Percentiles rank a stretch among this genome's conserved stretches.
Conservation (phyloP, 2,329 filamentous ascomycete genomes). For the Alternaria sp. region DNA sequence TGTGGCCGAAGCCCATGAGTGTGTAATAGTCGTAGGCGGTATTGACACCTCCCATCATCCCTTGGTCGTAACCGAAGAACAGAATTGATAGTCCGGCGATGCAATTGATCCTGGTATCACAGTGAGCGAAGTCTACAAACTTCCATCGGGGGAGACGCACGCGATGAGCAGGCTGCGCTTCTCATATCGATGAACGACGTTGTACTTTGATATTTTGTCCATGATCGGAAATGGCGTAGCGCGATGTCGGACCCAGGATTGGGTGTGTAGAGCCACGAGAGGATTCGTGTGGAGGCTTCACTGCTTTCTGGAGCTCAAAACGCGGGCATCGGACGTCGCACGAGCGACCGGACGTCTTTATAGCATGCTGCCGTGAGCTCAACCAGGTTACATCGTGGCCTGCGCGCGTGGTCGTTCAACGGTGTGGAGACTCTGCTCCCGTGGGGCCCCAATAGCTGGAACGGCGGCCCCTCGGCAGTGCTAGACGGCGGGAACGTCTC, state of each 20-base stretch:
- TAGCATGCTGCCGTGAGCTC: background rate
- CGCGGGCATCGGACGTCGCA: background rate
- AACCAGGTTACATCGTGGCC: slow-evolving; percentile 1
- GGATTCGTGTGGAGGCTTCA: background rate
- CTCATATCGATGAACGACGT: slow-evolving; percentile 37
- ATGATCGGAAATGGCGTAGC: slow-evolving; percentile 14
- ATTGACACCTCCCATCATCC: slow-evolving; percentile 48
- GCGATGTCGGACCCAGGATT: background rate
- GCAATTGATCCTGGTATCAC: slow-evolving; percentile 33
- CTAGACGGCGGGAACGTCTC: background rate
- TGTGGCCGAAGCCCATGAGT: slow-evolving; percentile 43
- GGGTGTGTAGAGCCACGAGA: background rate
- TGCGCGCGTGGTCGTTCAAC: background rate
- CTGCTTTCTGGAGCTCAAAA: background rate
- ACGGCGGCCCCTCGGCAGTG: background rate
- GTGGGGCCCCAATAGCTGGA: background rate
- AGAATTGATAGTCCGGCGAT: slow-evolving; percentile 43
- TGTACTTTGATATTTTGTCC: slow-evolving; percentile 38
- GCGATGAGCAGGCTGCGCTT: slow-evolving; percentile 41
- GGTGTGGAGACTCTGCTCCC: background rate
- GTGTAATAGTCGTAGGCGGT: slow-evolving; percentile 44
- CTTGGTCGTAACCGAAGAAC: slow-evolving; percentile 48
- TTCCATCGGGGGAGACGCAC: background rate
- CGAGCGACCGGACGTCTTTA: background rate
- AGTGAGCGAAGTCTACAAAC: background rate